A percentile compares a stretch with the other conserved stretches of the same genome.
These are phyloP conservation scores for Nicotiana attenuata DNA, from an alignment of 257 asterid species.

Conservation along the genomic window DNA sequence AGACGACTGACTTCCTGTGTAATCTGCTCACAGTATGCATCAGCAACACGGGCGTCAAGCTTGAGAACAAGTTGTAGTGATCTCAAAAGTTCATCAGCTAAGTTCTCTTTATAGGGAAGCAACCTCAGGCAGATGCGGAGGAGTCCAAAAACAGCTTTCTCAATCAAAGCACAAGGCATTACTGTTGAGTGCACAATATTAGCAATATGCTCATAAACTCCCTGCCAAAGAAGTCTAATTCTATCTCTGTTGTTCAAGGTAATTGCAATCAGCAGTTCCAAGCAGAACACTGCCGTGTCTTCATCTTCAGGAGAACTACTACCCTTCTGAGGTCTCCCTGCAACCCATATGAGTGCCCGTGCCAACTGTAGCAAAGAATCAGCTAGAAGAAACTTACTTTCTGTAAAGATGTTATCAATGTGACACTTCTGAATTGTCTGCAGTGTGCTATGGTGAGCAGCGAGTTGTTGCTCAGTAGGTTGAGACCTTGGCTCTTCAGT, in stretches of 20 bases:
- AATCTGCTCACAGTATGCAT: conserved; percentile 91
- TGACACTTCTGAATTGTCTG: conserved; percentile 91
- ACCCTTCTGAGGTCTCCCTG: conserved; percentile 87
- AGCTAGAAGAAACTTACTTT: conserved; percentile 79
- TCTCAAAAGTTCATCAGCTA: conserved; percentile 79
- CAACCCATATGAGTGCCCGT: conserved; percentile 90
- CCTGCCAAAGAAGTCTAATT: conserved; percentile 84
- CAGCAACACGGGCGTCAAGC: conserved; percentile 90
- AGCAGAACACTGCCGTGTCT: conserved; percentile 92
- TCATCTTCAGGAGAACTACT: conserved; percentile 83
- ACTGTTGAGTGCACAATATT: conserved; percentile 84
- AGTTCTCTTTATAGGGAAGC: conserved; percentile 85
- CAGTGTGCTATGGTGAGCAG: conserved; percentile 94
- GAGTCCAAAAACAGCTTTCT: conserved; percentile 90
- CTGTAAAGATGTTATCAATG: conserved; percentile 85
- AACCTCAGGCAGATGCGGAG: conserved; percentile 84
- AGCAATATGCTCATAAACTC: conserved; percentile 89
- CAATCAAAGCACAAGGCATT: conserved; percentile 86
- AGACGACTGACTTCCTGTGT: conserved; percentile 89
- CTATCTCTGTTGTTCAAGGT: conserved; percentile 84
- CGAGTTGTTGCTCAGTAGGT: conserved; percentile 91
- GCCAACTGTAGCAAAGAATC: conserved; percentile 89
- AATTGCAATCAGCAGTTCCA: conserved; percentile 86
- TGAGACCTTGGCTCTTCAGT: conserved; percentile 92
- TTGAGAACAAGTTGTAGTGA: conserved; percentile 78